phyloP scores from a whole-genome alignment of 179 eudicot genomes.

The Camellia oleifera region DNA sequence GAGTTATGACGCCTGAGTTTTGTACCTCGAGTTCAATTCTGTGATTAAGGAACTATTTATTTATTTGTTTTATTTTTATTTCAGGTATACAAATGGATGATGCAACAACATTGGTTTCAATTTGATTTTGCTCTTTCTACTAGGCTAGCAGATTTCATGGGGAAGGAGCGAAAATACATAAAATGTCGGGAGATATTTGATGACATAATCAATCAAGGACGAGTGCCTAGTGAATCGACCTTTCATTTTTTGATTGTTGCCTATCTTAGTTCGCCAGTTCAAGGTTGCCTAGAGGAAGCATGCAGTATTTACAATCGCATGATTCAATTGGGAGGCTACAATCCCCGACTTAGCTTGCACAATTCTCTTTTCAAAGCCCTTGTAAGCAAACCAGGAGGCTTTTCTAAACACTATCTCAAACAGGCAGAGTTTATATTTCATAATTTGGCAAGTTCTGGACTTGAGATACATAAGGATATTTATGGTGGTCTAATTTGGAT shows the following conservation, averaged over 20 bases:
- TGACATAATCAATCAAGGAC: constrained; percentile 81
- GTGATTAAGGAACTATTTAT: neutral
- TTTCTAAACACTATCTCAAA: constrained; percentile 63
- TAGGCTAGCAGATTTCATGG: constrained; percentile 90
- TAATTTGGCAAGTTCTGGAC: constrained; percentile 55
- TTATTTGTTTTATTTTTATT: constrained; percentile 6
- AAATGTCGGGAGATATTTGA: constrained; percentile 83
- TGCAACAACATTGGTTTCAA: constrained; percentile 76
- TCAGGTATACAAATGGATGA: constrained; percentile 99
- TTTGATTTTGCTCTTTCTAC: constrained; percentile 93
- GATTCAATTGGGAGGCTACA: constrained; percentile 88
- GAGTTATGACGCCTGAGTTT: neutral
- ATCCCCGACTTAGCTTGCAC: constrained; percentile 82
- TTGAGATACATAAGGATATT: constrained; percentile 71
- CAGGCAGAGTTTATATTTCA: constrained; percentile 89
- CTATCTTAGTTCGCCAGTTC: constrained; percentile 67
- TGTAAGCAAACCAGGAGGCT: constrained; percentile 50
- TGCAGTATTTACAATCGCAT: constrained; percentile 76
- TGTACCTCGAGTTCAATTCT: neutral
- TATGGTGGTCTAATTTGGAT: constrained; percentile 91
- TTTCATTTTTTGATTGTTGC: constrained; percentile 78
- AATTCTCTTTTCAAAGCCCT: constrained; percentile 83
- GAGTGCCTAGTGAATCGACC: constrained; percentile 88
- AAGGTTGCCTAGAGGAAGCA: constrained; percentile 67
- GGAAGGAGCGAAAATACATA: constrained; percentile 66